phyloP scores from a whole-genome alignment of 495 filamentous ascomycete species.

The Penicillium cosmopolitanum region DNA sequence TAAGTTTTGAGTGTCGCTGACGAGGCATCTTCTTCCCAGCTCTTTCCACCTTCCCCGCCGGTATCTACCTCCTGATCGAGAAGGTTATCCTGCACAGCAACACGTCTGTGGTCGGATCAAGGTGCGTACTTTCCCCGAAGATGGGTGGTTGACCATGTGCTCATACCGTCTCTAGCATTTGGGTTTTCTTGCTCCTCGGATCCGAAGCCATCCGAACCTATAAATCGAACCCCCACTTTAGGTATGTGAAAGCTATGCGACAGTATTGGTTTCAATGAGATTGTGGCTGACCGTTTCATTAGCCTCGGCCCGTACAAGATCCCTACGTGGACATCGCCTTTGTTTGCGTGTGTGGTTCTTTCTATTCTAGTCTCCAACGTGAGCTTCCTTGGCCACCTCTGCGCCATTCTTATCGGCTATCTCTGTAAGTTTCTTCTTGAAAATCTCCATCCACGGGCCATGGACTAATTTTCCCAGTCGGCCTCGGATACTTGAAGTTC shows the following conservation, averaged over 20 bases:
- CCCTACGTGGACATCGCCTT: constrained; percentile 90
- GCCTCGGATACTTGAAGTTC: constrained; percentile 80
- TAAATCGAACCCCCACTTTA: constrained; percentile 73
- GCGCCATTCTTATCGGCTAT: constrained; percentile 81
- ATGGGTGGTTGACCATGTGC: background rate
- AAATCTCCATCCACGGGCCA: background rate
- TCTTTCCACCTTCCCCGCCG: constrained; percentile 76
- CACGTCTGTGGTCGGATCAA: constrained; percentile 76
- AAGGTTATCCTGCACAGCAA: constrained; percentile 65
- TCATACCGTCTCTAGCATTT: constrained; percentile 60
- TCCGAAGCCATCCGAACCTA: constrained; percentile 83
- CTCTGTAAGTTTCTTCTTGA: constrained; percentile 60
- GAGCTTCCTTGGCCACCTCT: constrained; percentile 84
- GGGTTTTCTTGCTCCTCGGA: constrained; percentile 86
- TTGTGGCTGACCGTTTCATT: background rate
- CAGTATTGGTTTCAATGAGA: background rate
- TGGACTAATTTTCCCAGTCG: constrained; percentile 56
- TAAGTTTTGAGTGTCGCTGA: constrained; percentile 19
- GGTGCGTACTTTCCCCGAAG: constrained; percentile 51
- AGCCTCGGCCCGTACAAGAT: constrained; percentile 68
- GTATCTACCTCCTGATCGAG: constrained; percentile 73
- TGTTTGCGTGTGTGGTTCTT: constrained; percentile 69
- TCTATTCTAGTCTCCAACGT: constrained; percentile 77
- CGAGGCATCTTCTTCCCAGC: constrained; percentile 49
- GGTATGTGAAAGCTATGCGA: constrained; percentile 31